A percentile compares a stretch with the other conserved stretches of the same genome.
These are phyloP conservation scores for Talaromyces piceae DNA, from an alignment of 2,329 filamentous ascomycete genomes.

Conservation along the genomic window DNA sequence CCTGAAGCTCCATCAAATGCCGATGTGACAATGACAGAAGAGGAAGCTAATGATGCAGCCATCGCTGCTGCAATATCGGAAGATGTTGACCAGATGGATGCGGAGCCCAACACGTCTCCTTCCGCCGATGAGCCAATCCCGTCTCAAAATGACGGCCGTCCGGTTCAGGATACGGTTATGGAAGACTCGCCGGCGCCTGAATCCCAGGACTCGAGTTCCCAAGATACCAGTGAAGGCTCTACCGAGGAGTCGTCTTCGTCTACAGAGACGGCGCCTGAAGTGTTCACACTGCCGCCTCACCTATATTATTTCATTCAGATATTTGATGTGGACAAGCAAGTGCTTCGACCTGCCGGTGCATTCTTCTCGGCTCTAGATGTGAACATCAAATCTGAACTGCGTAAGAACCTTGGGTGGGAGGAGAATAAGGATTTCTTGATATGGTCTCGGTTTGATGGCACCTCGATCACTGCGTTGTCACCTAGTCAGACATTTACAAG, in stretches of 20 bases:
- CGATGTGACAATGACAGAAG: conserved; percentile 15
- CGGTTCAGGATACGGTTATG: conserved; percentile 11
- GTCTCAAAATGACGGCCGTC: conserved; percentile 1
- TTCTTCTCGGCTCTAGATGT: conserved; percentile 36
- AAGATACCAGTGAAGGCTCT: conserved; percentile 2
- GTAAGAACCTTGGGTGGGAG: conserved; percentile 31
- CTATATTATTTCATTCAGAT: conserved; percentile 45
- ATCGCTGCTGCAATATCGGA: conserved; percentile 24
- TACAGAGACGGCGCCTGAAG: conserved; percentile 13
- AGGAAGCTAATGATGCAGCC: conserved; percentile 18
- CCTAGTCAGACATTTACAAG: conserved; percentile 29
- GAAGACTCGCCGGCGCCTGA: conserved; percentile 11
- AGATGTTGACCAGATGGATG: conserved; percentile 21
- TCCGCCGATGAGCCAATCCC: not conserved
- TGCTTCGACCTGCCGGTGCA: conserved; percentile 31
- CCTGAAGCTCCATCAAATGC: conserved; percentile 6
- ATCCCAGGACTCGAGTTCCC: conserved; percentile 4
- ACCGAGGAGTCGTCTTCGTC: conserved; percentile 4
- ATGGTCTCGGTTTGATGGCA: conserved; percentile 37
- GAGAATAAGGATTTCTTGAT: conserved; percentile 35
- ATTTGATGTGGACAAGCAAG: conserved; percentile 45
- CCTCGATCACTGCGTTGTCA: conserved; percentile 27
- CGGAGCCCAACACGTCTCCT: conserved; percentile 8
- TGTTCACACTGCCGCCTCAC: conserved; percentile 26
- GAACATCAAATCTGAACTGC: conserved; percentile 34